These are phyloP conservation scores for Scleromitrula shiraiana DNA, from an alignment of 2,329 filamentous ascomycete genomes.

Conservation along the genomic window DNA sequence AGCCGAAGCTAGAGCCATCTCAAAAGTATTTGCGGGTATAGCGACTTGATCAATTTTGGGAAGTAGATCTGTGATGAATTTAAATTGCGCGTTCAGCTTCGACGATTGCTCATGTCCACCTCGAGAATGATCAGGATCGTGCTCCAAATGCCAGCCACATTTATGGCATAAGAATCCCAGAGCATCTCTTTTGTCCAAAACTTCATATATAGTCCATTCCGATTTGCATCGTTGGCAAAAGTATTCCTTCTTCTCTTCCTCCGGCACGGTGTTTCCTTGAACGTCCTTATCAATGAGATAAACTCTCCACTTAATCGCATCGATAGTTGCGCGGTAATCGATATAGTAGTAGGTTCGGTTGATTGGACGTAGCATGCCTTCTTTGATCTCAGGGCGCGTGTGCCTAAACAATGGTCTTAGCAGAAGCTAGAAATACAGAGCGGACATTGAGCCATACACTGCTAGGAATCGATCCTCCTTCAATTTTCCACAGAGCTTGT, in stretches of 20 bases:
- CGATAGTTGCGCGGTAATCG: constrained; percentile 87
- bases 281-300: constrained; percentile 84
- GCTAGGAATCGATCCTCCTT: constrained; percentile 79
- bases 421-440: constrained; percentile 3
- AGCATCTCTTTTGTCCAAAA: constrained; percentile 61
- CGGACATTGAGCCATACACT: constrained; percentile 47
- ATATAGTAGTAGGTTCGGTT: constrained; percentile 96
- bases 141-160: constrained; percentile 58
- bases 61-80: constrained; percentile 68
- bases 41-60: constrained; percentile 67
- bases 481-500: constrained; percentile 79
- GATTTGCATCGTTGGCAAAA: constrained; percentile 73
- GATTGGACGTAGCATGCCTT: constrained; percentile 72
- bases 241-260: constrained; percentile 85
- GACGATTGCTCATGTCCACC: constrained; percentile 67
- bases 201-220: constrained; percentile 86
- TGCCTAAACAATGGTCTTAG: constrained; percentile 39
- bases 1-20: constrained; percentile 55
- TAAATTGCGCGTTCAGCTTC: constrained; percentile 69
- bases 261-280: constrained; percentile 72
- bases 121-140: constrained; percentile 58
- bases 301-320: constrained; percentile 92
- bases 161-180: constrained; percentile 76
- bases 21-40: constrained; percentile 68
- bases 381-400: constrained; percentile 67